Base-by-base conservation (phyloP, 2,329 filamentous ascomycete species). In the Stagonosporopsis cucurbitacearum region DNA sequence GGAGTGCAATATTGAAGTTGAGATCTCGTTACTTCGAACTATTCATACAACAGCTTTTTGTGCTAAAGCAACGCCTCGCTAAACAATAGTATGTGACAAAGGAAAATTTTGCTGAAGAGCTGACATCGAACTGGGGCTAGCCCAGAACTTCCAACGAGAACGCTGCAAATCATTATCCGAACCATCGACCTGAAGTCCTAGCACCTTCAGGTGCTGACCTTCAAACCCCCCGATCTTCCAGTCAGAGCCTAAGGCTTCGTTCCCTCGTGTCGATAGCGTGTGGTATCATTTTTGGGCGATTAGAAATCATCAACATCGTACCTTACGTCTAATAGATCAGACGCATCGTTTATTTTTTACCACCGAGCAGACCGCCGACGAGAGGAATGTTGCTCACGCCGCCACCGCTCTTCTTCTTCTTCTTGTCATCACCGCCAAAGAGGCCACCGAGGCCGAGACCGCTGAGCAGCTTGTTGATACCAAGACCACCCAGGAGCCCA, bases 401-500 rank as follows among this genome's bases (percentile, higher is more conserved):
- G 19, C 70, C 64, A 40, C 72, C 76, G 46, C 69, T 67, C 68
- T 79, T 80, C 74, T 83, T 81, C 71, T 81, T 78, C 69, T 85
- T 82, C 62, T 82, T 79, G 37, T 81, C 80, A 2, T 80, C 80
- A 11, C 92, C 77, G 28, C 82, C 82, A 12, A 85, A 73, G 40
- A 76, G 72, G 39, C 80, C 78, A 30, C 82, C 82, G 19, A 88
- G 77, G 6, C 92, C 92, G 25, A 96, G 83, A 2, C 88, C 84
- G 7, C 86, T 86, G 15, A 96, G 83, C 19, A 95, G 79, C 72
- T 90, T 90, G 75, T 88, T 86, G 56, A 96, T 81, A 13, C 91
- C 91, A 19, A 95, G 78, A 1, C 89, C 88, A 52, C 90, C 89
- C 1, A 96, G 83, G 3, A 96, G 80, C 44, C 88, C 87, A 61